Evolutionary conservation across 2,329 filamentous ascomycete genomes (phyloP).

Genomic region (Arthroderma sp.): DNA sequence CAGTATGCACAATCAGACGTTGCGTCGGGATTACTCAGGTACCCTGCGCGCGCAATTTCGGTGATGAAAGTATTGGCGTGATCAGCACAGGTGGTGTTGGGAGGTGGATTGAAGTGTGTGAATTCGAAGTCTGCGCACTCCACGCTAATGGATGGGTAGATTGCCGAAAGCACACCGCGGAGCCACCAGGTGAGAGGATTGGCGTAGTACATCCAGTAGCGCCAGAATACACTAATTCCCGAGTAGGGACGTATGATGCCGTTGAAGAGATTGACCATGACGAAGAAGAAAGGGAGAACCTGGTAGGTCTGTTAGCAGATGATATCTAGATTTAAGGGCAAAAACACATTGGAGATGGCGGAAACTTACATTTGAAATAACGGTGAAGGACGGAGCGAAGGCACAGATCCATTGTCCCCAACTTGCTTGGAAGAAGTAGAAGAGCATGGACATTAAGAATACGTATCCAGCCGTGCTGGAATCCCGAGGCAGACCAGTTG

Average conservation of each 20-base stretch:
- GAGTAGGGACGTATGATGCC: conserved; percentile 59
- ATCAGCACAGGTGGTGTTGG: conserved; percentile 47
- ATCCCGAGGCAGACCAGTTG: conserved; percentile 36
- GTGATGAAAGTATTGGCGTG: conserved; percentile 51
- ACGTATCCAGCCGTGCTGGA: conserved; percentile 52
- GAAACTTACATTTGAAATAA: conserved; percentile 49
- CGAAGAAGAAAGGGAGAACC: conserved; percentile 66
- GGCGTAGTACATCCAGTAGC: conserved; percentile 56
- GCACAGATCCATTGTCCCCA: conserved; percentile 81
- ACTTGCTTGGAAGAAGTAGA: conserved; percentile 59
- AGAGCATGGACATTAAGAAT: conserved; percentile 65
- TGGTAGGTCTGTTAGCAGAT: conserved; percentile 10
- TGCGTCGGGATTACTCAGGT: conserved; percentile 23
- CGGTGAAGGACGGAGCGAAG: conserved; percentile 64
- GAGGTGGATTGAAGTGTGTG: conserved; percentile 52
- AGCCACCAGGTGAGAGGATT: conserved; percentile 62
- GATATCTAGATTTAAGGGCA: conserved; percentile 4
- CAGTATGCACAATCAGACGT: conserved; percentile 37
- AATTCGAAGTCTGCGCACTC: conserved; percentile 44
- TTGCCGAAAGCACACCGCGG: conserved; percentile 53
- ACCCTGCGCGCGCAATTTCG: conserved; percentile 36
- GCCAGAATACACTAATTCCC: conserved; percentile 55
- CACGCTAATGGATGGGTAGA: conserved; percentile 41
- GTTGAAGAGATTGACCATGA: conserved; percentile 64
- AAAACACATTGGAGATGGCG: too few relatives aligned